Base-by-base conservation (phyloP, 805 yeast species). In the Saturnispora sekii region DNA sequence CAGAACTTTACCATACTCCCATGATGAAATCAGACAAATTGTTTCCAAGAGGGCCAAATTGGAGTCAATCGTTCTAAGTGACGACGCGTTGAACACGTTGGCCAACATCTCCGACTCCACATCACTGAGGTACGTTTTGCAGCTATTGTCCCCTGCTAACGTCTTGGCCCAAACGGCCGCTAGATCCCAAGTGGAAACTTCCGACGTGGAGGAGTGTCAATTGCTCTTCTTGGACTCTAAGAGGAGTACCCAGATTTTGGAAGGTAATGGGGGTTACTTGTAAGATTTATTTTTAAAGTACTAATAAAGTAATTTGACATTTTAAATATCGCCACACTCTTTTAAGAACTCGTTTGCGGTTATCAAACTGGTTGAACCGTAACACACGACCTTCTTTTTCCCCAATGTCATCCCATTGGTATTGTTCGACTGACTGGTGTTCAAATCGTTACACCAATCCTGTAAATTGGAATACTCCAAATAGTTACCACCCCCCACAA, bases 401-500 rank as follows among this genome's bases (percentile, higher is more conserved):
- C 50, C 43, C 16, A 50, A 43, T 15, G 49, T 43, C 18, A 49
- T 48, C 30, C 54, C 56, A 18, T 40, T 38, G 6, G 21, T 17
- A 15, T 35, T 32, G 10, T 48, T 47, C 15, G 38, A 17, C 14
- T 29, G 46, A 46, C 57, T 61, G 52, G 15, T 21, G 35, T 54
- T 59, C 34, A 50, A 40, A 8, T 53, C 49, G 42, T 58, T 63
- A 35, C 70, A 67, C 94, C 96, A 89, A 62, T 89, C 96, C 62
- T 86, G 95, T 57, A 93, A 73, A 58, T 90, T 90, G 48, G 89
- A 94, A 60, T 90, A 93, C 66, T 93, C 99, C 50, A 85, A 67
- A 60, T 88, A 93, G 63, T 86, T 89, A 40, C 97, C 97, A 32
- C 98, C 98, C 21, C 98, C 99, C 45, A 93, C 89, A 43, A 89